Base-by-base conservation (phyloP, 1,284 basidiomycete genomes). In the Boletus subluridellus region DNA sequence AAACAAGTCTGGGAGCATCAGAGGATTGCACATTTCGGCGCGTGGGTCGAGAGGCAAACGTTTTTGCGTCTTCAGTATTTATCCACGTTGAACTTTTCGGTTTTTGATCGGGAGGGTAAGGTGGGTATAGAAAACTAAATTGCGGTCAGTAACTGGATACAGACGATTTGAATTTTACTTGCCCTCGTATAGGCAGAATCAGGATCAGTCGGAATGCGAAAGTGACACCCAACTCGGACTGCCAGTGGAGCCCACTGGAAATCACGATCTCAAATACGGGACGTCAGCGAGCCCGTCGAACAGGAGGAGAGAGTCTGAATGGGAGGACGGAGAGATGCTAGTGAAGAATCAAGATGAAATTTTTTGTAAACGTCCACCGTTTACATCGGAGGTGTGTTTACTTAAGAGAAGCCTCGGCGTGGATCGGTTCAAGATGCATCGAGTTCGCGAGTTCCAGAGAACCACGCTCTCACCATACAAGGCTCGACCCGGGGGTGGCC, bases 1-100 rank as follows among this genome's bases (percentile, higher is more conserved):
- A n/a, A 64, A 49, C 10, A 68, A 12, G 3, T 65, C 64, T 32
- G 61, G 35, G 14, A 58, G 1, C 28, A 49, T 15, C 11, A 68
- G 32, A 41, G 49, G 56, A 35, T 39, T 54, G 17, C 8, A 14
- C 8, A 14, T 44, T 24, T 34, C 5, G 34, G 11, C 30, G 24
- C 3, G 14, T 38, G 41, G 9, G 17, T 35, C 14, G 34, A 45
- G 15, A 4, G 17, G 28, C 30, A 45, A 53, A 14, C 12, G 17
- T 21, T 21, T 17, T 50, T 35, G 34, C 14, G 8, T 30, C 17
- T 9, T 10, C 32, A 5, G 9, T 4, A 34, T 26, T 15, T 30
- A 42, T 42, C 21, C 9, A 12, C 34, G 21, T 21, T 21, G 21
- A 21, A 21, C 21, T 21, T 21, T 38, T 28, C 5, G 15, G 17